phyloP scores from a whole-genome alignment of 192 early-diverging fungal genomes.

The Mortierella hygrophila region DNA sequence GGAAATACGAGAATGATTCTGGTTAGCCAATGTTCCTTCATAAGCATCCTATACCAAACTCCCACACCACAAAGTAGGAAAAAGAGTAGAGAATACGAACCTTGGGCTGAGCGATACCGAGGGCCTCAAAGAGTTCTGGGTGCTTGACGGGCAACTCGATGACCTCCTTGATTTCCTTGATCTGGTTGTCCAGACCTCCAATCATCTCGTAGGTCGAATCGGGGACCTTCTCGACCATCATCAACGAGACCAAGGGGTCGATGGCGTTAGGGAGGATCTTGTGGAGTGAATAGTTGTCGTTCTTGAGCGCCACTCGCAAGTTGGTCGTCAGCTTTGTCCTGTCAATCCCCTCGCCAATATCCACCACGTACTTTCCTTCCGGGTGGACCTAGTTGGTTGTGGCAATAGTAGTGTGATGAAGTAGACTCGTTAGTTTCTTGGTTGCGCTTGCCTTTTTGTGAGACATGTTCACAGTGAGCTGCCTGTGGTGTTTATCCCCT shows the following conservation, averaged over 20 bases:
- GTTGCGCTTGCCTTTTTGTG: conserved; percentile 7
- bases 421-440: conserved; percentile 7
- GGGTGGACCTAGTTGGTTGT: conserved; percentile 79
- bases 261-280: conserved; percentile 98
- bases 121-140: conserved; percentile 96
- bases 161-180: conserved; percentile 99
- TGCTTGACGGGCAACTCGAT: conserved; percentile 99
- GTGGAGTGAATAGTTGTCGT: conserved; percentile 93
- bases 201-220: conserved; percentile 99
- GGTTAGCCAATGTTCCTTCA: background rate
- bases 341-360: conserved; percentile 94
- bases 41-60: background rate
- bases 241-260: conserved; percentile 98
- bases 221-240: conserved; percentile 99
- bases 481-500: background rate
- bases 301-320: conserved; percentile 91
- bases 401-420: conserved; percentile 12
- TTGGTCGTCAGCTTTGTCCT: conserved; percentile 92
- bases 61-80: background rate
- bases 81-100: conserved; percentile 26
- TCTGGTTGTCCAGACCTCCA: conserved; percentile 98
- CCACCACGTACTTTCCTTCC: conserved; percentile 98
- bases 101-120: conserved; percentile 99
- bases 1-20: background rate
- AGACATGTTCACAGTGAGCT: conserved; percentile 30